phyloP scores from a whole-genome alignment of 805 yeast species.

The Cyberlindnera xishuangbannaensis region DNA sequence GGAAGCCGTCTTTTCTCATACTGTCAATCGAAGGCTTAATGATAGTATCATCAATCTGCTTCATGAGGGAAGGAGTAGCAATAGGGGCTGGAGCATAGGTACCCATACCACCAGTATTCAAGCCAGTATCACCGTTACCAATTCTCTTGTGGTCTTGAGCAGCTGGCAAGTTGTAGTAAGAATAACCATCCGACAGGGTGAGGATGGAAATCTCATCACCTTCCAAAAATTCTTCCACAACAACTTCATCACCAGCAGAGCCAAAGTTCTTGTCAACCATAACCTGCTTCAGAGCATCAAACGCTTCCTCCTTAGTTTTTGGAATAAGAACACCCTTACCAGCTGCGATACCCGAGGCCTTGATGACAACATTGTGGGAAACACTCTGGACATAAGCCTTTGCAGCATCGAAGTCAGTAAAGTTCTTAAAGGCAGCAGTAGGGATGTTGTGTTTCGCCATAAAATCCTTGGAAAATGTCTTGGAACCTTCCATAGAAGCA shows the following conservation, averaged over 20 bases:
- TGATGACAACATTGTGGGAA: constrained; percentile 78
- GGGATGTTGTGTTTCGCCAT: constrained; percentile 92
- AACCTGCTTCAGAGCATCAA: constrained; percentile 73
- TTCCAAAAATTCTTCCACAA: constrained; percentile 90
- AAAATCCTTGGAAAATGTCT: constrained; percentile 87
- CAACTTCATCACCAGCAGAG: constrained; percentile 89
- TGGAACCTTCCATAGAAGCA: constrained; percentile 94
- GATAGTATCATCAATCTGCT: constrained; percentile 65
- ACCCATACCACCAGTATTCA: constrained; percentile 99
- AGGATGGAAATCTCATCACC: constrained; percentile 96
- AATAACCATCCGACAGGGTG: constrained; percentile 91
- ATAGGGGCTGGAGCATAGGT: constrained; percentile 98
- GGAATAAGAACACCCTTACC: constrained; percentile 99
- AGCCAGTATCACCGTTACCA: constrained; percentile 89
- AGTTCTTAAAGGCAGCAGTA: constrained; percentile 85
- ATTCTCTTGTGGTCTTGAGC: constrained; percentile 98
- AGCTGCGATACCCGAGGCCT: constrained; percentile 97
- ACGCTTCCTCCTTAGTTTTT: constrained; percentile 74
- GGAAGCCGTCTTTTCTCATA: constrained; percentile 91
- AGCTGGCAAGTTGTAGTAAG: constrained; percentile 85
- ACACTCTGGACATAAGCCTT: constrained; percentile 57
- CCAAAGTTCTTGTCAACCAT: constrained; percentile 92
- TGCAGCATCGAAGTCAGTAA: constrained; percentile 73
- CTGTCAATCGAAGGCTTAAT: constrained; percentile 92
- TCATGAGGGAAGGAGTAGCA: constrained; percentile 71